These are phyloP conservation scores for Glebionis coronaria DNA, from an alignment of 129 eudicot genomes.

Conservation along the genomic window DNA sequence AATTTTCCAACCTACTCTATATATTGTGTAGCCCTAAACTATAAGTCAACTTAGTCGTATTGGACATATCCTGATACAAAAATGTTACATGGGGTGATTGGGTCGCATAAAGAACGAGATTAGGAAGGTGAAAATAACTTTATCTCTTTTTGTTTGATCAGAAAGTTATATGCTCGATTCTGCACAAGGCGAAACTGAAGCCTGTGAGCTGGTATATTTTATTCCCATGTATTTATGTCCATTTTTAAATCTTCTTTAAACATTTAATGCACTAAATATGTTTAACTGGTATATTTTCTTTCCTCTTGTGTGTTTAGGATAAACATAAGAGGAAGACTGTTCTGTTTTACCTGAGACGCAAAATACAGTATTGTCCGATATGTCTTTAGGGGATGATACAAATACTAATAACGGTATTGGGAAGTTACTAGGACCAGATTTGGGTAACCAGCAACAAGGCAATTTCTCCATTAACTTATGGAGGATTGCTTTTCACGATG, in stretches of 20 bases:
- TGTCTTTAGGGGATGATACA: slow-evolving; percentile 51
- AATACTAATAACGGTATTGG: slow-evolving; percentile 43
- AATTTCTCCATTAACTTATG: slow-evolving; percentile 69
- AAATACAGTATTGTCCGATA: no score
- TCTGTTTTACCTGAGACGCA: no score
- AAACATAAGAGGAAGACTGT: no score
- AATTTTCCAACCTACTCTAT: no score
- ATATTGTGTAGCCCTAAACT: neutral
- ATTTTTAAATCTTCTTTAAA: no score
- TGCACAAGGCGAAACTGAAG: no score
- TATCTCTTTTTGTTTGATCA: neutral
- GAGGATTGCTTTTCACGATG: slow-evolving; percentile 82
- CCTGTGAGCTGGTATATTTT: no score
- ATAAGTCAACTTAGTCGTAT: neutral
- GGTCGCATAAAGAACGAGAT: neutral
- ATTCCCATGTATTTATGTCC: no score
- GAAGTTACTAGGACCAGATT: slow-evolving; percentile 54
- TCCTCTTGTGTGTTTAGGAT: no score
- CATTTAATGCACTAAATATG: no score
- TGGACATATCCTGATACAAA: neutral
- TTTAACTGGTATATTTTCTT: no score
- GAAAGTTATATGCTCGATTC: no score
- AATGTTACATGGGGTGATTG: neutral
- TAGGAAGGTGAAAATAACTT: neutral
- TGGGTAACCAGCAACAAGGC: slow-evolving; percentile 76